A percentile compares a stretch with the other conserved stretches of the same genome.
phyloP scores from a whole-genome alignment of 169 alveolate genomes.

The Eimeria mitis region DNA sequence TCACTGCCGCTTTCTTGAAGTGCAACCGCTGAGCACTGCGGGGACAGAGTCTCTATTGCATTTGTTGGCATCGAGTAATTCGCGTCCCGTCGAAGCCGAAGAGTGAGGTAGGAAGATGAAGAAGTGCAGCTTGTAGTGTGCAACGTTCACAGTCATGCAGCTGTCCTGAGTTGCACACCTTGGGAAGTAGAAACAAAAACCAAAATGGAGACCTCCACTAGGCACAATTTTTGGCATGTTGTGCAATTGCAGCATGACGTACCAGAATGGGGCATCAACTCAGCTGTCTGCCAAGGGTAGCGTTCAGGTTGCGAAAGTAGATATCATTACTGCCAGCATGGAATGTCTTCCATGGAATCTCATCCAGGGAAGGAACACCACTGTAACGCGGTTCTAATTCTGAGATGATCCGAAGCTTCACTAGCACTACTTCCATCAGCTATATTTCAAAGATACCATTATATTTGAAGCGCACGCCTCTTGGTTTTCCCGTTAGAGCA shows the following conservation, averaged over 20 bases:
- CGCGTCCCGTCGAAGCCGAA: neutral
- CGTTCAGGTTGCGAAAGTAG: neutral
- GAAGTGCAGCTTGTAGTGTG: neutral
- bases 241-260: neutral
- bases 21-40: slow-evolving; percentile 45
- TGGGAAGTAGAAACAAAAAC: neutral
- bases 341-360: neutral
- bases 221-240: neutral
- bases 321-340: neutral
- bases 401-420: neutral
- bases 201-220: neutral
- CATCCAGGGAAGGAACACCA: neutral
- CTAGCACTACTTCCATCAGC: neutral
- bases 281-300: neutral
- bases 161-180: neutral
- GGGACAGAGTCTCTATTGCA: slow-evolving; percentile 56
- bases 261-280: neutral
- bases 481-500: too few relatives aligned
- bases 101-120: neutral
- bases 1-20: slow-evolving; percentile 72
- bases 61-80: slow-evolving; percentile 1
- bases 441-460: neutral
- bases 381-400: neutral
- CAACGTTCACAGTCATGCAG: neutral
- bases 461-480: neutral